Conservation (phyloP, 176 grass and related monocot genomes). For the Themeda triandra region DNA sequence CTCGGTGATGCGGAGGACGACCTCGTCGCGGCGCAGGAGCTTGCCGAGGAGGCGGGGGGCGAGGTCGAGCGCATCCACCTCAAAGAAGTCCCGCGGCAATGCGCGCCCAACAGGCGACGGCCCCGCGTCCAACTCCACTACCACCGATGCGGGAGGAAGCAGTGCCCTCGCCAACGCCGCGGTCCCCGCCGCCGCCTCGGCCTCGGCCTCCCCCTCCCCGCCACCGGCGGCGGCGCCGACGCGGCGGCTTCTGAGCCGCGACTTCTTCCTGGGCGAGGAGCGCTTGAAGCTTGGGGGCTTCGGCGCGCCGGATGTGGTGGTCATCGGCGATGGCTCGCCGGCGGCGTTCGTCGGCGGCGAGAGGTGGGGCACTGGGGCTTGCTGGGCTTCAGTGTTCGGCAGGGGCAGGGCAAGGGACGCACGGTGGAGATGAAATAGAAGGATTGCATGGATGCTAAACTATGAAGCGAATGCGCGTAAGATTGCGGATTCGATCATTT, state of each 20-base stretch:
- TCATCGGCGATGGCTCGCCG: constrained; percentile 30
- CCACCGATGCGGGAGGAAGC: not conserved
- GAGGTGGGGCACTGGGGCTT: not conserved
- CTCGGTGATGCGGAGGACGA: constrained; percentile 93
- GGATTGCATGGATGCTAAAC: too few relatives aligned
- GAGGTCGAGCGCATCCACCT: constrained; percentile 78
- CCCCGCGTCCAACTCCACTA: not conserved
- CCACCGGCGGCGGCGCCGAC: constrained; percentile 19
- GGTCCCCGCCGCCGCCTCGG: not conserved
- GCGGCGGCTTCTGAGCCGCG: constrained; percentile 3
- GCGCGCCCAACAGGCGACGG: not conserved
- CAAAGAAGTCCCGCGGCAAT: constrained; percentile 69
- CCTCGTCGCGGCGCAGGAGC: constrained; percentile 73
- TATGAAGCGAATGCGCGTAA: too few relatives aligned
- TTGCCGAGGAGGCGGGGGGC: constrained; percentile 89
- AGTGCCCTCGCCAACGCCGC: not conserved
- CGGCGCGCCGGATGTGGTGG: not conserved
- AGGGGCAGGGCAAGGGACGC: not conserved
- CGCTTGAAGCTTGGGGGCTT: constrained; percentile 53
- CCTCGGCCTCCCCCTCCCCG: not conserved
- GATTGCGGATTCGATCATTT: too few relatives aligned
- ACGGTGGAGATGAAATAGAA: too few relatives aligned
- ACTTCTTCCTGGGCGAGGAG: constrained; percentile 41
- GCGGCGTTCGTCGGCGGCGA: not conserved
- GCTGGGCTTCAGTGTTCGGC: not conserved